Evolutionary conservation across 2,329 filamentous ascomycete genomes (phyloP).

Genomic region (Penicillium sclerotigenum): DNA sequence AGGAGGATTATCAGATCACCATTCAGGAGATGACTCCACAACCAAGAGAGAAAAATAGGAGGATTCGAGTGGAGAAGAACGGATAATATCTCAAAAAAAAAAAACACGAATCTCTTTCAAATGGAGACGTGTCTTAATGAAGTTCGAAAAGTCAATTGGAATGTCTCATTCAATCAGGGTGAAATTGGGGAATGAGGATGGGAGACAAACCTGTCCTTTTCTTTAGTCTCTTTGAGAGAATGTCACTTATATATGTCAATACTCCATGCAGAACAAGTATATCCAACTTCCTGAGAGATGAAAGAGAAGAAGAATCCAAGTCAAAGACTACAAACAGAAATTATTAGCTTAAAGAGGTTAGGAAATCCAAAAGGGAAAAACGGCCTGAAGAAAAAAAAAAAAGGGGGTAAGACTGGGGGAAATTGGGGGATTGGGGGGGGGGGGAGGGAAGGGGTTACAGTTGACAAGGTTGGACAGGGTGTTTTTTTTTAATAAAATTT

Average conservation of each 20-base stretch:
- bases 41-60: slow-evolving; percentile 5
- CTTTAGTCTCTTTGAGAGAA: slow-evolving; percentile 7
- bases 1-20: slow-evolving; percentile 51
- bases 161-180: slow-evolving; percentile 24
- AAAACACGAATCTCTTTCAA: slow-evolving; percentile 21
- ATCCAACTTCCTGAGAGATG: slow-evolving; percentile 5
- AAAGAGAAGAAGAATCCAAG: slow-evolving; percentile 13
- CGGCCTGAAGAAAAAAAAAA: slow-evolving; percentile 13
- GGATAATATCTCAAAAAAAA: slow-evolving; percentile 20
- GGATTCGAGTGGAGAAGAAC: slow-evolving; percentile 1
- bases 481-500: no score
- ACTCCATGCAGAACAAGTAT: slow-evolving; percentile 3
- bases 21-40: slow-evolving; percentile 20
- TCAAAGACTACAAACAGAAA: slow-evolving; percentile 16
- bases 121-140: slow-evolving; percentile 32
- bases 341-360: slow-evolving; percentile 25
- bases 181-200: slow-evolving; percentile 11
- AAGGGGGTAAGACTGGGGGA: slow-evolving; percentile 20
- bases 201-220: slow-evolving; percentile 16
- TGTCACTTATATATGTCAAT: slow-evolving; percentile 18
- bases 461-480: no score
- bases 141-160: slow-evolving; percentile 30
- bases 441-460: no score
- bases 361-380: slow-evolving; percentile 15
- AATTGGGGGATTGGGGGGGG: no score